phyloP scores from a whole-genome alignment of 2,329 filamentous ascomycete genomes.

The Fusarium pilosicola region DNA sequence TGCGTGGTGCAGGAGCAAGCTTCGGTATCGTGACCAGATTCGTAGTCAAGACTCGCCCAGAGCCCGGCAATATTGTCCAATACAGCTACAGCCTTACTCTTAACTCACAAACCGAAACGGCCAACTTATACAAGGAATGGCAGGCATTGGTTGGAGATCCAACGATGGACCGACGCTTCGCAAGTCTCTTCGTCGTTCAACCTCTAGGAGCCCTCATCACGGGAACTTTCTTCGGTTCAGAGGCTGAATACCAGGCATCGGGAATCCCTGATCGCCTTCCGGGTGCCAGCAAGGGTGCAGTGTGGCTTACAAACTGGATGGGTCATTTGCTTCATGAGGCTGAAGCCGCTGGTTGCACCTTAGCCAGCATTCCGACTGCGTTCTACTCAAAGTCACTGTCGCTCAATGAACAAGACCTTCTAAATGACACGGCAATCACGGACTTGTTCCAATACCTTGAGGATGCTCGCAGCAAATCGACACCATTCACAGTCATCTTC shows the following conservation, averaged over 20 bases:
- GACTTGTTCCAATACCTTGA: constrained; percentile 66
- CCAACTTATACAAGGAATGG: constrained; percentile 65
- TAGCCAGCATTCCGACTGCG: constrained; percentile 57
- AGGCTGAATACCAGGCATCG: constrained; percentile 63
- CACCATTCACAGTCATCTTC: constrained; percentile 71
- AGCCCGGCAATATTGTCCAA: constrained; percentile 65
- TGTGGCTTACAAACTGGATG: constrained; percentile 71
- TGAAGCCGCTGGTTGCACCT: constrained; percentile 58
- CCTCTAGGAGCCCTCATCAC: constrained; percentile 65
- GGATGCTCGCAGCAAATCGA: constrained; percentile 58
- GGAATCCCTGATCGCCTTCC: constrained; percentile 62
- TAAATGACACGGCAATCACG: constrained; percentile 57
- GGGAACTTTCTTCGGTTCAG: constrained; percentile 69
- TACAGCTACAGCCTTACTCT: constrained; percentile 67
- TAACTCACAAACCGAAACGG: constrained; percentile 58
- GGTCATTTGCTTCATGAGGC: constrained; percentile 64
- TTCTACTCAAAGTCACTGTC: constrained; percentile 70
- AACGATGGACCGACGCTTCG: constrained; percentile 66
- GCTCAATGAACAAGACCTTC: constrained; percentile 59
- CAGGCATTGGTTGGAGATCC: constrained; percentile 65
- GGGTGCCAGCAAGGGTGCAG: constrained; percentile 48
- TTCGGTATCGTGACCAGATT: constrained; percentile 69
- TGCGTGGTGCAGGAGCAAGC: constrained; percentile 65
- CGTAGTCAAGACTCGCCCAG: constrained; percentile 64
- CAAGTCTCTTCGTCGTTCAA: constrained; percentile 64